These are phyloP conservation scores for Annulohypoxylon bovei DNA, from an alignment of 495 filamentous ascomycete genomes.

Conservation along the genomic window DNA sequence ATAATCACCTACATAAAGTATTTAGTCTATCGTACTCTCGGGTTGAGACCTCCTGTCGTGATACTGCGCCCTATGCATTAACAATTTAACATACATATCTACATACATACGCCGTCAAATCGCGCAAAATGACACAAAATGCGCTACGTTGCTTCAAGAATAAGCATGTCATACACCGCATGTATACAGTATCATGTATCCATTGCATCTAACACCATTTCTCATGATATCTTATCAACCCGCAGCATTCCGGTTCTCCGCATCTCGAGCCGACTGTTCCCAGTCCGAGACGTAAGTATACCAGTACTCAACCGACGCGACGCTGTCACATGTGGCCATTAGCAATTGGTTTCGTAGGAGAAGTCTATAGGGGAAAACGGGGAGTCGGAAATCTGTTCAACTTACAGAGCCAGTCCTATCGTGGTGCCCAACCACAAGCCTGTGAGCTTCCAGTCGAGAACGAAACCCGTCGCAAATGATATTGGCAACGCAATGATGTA, in stretches of 20 bases:
- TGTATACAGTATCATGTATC: neutral
- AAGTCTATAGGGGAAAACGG: neutral
- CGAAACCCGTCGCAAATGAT: constrained; percentile 79
- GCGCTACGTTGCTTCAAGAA: neutral
- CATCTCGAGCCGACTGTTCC: constrained; percentile 78
- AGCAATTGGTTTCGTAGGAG: constrained; percentile 17
- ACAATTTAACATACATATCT: neutral
- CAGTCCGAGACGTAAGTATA: constrained; percentile 76
- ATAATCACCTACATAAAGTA: neutral
- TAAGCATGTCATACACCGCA: neutral
- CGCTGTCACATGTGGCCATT: constrained; percentile 50
- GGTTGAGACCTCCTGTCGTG: neutral
- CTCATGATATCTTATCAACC: constrained; percentile 50
- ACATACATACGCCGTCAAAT: neutral
- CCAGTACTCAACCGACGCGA: constrained; percentile 70
- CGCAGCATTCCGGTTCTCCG: constrained; percentile 70
- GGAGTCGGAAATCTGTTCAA: constrained; percentile 8
- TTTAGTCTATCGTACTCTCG: too few species aligned
- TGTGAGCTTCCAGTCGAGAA: constrained; percentile 73
- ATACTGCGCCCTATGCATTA: neutral
- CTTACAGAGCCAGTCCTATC: constrained; percentile 68
- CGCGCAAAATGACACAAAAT: constrained; percentile 1
- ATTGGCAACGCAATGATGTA: constrained; percentile 87
- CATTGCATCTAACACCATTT: neutral
- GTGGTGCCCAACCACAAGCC: constrained; percentile 88